Evolutionary conservation across 2,329 filamentous ascomycete species (phyloP), one percentile per base, ranked within the genome.

Genomic region (Sporothrix humicola): DNA sequence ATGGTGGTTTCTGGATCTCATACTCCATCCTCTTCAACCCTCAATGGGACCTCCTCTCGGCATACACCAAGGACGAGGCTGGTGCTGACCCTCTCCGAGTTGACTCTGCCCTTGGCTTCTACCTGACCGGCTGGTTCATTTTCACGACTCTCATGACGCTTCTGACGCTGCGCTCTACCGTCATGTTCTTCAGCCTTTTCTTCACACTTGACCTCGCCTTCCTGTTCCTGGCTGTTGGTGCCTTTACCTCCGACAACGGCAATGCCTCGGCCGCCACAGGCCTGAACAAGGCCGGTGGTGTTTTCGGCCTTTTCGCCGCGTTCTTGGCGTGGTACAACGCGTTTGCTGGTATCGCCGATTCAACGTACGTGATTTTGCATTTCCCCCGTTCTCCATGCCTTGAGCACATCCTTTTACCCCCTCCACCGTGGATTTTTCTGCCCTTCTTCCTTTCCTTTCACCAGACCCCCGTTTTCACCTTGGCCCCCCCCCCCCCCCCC

Each of bases 311-410:
- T 75, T 78, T 96, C 7, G 90, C 93, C 0, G 92, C 93, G 0
- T 96, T 97, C 80, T 80, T 93, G 73, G 93, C 93, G 3, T 97
- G 93, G 93, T 97, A 95, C 83, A 94, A 94, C 79, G 93, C 93
- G 52, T 86, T 95, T 74, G 92, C 93, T 71, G 93, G 93, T 88
- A 89, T 96, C 73, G 91, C 92, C 75, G 93, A 96, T 78, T 86
- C 84, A 80, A 89, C 87, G 89, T 90, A 81, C 78, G 87, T 83
- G 15, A 52, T 63, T 2, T 4, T 12, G 20, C 56, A 17, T 37
- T 6, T 7, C 17, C 15, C 13, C 17, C 17, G 10, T 9, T 7
- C 17, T 2, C 13, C 20, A 5, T n/a, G 5, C 20, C 12, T 48
- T 46, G 6, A 9, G 1, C 44, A 20, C 8, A 26, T 65, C 31